These are phyloP conservation scores for Komagataella kurtzmanii DNA, from an alignment of 805 yeast genomes.

Conservation along the genomic window DNA sequence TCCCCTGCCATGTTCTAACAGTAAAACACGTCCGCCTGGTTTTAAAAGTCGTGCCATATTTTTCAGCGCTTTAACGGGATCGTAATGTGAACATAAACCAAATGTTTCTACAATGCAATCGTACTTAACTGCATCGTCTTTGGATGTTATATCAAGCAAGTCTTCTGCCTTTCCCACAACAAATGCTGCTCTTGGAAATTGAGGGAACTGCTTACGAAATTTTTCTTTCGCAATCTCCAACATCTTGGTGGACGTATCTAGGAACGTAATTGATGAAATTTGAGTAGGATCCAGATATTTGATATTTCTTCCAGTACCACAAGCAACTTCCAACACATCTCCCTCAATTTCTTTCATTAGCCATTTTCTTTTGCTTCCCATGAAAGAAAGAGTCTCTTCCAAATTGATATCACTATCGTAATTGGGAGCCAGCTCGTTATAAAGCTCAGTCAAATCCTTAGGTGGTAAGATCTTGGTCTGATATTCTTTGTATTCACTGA, in stretches of 20 bases:
- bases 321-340: constrained; percentile 86
- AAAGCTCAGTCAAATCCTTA: constrained; percentile 70
- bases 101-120: constrained; percentile 91
- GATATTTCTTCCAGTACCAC: constrained; percentile 93
- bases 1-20: constrained; percentile 90
- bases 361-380: constrained; percentile 64
- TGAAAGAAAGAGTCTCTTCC: constrained; percentile 50
- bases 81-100: constrained; percentile 92
- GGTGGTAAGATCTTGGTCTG: constrained; percentile 44
- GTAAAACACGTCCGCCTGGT: constrained; percentile 81
- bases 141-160: constrained; percentile 32
- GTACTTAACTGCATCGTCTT: constrained; percentile 36
- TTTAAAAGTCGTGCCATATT: constrained; percentile 63
- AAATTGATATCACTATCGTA: constrained; percentile 73
- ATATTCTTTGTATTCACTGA: constrained; percentile 12
- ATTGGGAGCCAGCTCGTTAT: constrained; percentile 62
- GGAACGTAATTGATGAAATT: constrained; percentile 64
- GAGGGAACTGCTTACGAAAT: constrained; percentile 55
- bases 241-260: constrained; percentile 82
- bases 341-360: constrained; percentile 68
- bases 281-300: constrained; percentile 50
- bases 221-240: constrained; percentile 66
- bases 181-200: constrained; percentile 62
- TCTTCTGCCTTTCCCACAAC: constrained; percentile 88
- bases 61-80: constrained; percentile 71